Conservation (phyloP, 208 protist species). For the Trypanosoma theileri region DNA sequence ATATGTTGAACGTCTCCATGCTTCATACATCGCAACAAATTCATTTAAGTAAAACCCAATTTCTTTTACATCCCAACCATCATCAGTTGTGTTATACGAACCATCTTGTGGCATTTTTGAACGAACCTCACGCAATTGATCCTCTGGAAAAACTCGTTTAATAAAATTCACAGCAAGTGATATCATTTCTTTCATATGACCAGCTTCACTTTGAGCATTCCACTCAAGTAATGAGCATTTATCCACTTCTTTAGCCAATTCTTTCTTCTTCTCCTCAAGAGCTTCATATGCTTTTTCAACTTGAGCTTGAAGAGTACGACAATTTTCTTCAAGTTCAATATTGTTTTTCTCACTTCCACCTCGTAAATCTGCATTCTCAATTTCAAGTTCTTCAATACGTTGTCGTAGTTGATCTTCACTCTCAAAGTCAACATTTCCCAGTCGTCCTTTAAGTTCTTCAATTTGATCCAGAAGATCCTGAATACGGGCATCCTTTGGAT, state of each 20-base stretch:
- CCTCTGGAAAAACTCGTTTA: slow-evolving; percentile 80
- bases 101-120: slow-evolving; percentile 63
- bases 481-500: slow-evolving; percentile 89
- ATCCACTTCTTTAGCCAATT: slow-evolving; percentile 60
- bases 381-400: slow-evolving; percentile 91
- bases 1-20: slow-evolving; percentile 76
- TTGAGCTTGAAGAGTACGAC: slow-evolving; percentile 61
- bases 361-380: slow-evolving; percentile 83
- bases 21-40: slow-evolving; percentile 73
- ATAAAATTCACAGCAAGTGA: slow-evolving; percentile 82
- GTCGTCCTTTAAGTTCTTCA: slow-evolving; percentile 80
- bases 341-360: slow-evolving; percentile 72
- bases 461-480: slow-evolving; percentile 89
- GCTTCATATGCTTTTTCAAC: slow-evolving; percentile 69
- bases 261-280: slow-evolving; percentile 61
- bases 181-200: slow-evolving; percentile 67
- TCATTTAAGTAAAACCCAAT: slow-evolving; percentile 76
- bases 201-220: slow-evolving; percentile 67
- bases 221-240: slow-evolving; percentile 53
- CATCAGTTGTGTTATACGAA: slow-evolving; percentile 57
- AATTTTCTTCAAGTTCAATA: slow-evolving; percentile 83
- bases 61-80: slow-evolving; percentile 88
- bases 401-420: slow-evolving; percentile 87
- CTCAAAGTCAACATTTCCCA: slow-evolving; percentile 89
- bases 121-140: slow-evolving; percentile 66